phyloP scores from a whole-genome alignment of 768 basidiomycete genomes.

The Termitomyces sp. region DNA sequence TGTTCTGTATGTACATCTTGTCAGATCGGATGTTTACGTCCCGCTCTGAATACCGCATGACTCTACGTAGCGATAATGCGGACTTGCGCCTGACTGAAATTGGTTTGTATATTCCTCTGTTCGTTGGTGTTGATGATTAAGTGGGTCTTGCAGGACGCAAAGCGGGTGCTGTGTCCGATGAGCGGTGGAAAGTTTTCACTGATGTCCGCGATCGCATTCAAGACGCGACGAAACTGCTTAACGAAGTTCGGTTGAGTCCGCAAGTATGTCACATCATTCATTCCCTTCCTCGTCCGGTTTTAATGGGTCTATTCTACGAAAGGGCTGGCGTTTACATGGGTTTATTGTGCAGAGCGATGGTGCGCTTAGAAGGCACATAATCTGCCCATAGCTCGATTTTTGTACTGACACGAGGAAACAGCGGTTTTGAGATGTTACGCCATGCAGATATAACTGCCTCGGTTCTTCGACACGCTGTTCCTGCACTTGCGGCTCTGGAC shows the following conservation, averaged over 20 bases:
- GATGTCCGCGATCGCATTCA: conserved; percentile 26
- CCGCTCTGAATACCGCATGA: conserved; percentile 86
- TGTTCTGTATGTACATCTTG: conserved; percentile 10
- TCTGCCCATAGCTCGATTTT: neutral
- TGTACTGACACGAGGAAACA: conserved; percentile 22
- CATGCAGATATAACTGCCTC: conserved; percentile 47
- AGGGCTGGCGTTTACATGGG: conserved; percentile 38
- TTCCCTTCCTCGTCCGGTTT: neutral
- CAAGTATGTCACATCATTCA: conserved; percentile 24
- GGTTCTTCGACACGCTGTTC: conserved; percentile 38
- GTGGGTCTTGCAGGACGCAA: conserved; percentile 28
- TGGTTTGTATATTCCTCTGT: conserved; percentile 33
- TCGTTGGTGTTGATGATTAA: neutral
- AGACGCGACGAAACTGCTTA: conserved; percentile 30
- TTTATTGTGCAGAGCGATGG: conserved; percentile 43
- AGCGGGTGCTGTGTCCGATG: conserved; percentile 42
- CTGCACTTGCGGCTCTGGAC: conserved; percentile 45
- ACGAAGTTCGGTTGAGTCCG: conserved; percentile 34
- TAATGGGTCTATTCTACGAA: neutral
- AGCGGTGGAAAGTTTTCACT: conserved; percentile 36
- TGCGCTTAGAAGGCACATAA: conserved; percentile 32
- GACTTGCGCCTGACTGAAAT: conserved; percentile 77
- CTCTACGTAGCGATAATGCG: conserved; percentile 84
- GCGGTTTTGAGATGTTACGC: conserved; percentile 72
- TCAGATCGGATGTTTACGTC: conserved; percentile 93